Evolutionary conservation across 345 rosid species (phyloP).

Genomic region (Anastatica hierochuntica): DNA sequence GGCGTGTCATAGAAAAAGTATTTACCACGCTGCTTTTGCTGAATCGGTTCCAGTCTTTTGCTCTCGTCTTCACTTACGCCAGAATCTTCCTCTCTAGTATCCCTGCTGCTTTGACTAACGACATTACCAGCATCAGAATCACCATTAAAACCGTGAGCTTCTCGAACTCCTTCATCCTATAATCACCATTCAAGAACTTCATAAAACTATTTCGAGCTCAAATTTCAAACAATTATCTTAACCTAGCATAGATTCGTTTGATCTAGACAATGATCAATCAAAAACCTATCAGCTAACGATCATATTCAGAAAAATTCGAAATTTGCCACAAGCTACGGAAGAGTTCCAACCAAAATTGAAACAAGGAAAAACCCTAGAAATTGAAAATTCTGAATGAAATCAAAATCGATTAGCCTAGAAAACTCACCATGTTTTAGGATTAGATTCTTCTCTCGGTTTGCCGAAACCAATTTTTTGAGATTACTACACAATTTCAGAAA

Average conservation of each 20-base stretch:
- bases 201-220: conserved; percentile 1
- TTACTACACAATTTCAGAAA: no score
- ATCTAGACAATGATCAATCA: neutral
- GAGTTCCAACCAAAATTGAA: no score
- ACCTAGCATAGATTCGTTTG: neutral
- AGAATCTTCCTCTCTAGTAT: conserved; percentile 10
- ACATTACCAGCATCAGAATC: conserved; percentile 11
- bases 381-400: no score
- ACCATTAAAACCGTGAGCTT: no score
- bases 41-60: neutral
- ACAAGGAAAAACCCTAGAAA: no score
- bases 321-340: no score
- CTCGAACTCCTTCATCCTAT: conserved; percentile 16
- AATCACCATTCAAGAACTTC: neutral
- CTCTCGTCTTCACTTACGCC: conserved; percentile 5
- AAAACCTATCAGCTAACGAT: conserved; percentile 9
- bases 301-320: no score
- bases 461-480: no score
- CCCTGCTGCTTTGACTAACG: neutral
- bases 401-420: no score
- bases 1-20: conserved; percentile 80
- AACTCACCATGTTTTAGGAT: no score
- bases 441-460: no score
- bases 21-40: conserved; percentile 45
- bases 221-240: neutral